These are phyloP conservation scores for Pleurotus eryngii DNA, from an alignment of 768 basidiomycete species.

Conservation along the genomic window DNA sequence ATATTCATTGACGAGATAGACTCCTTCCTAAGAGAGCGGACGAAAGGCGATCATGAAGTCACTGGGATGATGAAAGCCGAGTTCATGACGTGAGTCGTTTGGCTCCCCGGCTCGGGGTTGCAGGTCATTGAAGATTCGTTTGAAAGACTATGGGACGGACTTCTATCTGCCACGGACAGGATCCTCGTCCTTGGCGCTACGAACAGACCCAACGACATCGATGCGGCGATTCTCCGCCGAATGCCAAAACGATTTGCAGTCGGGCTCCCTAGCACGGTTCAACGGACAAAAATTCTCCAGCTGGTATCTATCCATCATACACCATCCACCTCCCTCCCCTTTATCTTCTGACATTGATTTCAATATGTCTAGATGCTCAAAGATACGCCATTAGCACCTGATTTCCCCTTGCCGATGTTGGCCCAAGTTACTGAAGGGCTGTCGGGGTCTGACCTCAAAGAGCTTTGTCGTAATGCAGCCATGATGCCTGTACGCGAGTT, in stretches of 20 bases:
- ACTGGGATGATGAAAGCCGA: conserved; percentile 99
- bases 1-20: conserved; percentile 99
- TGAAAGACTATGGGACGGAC: conserved; percentile 88
- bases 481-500: conserved; percentile 90
- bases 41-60: conserved; percentile 90
- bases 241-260: conserved; percentile 97
- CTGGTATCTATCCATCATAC: conserved; percentile 46
- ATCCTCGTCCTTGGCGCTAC: conserved; percentile 94
- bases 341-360: background rate
- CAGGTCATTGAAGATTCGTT: background rate
- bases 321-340: background rate
- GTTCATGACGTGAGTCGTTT: conserved; percentile 75
- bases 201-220: conserved; percentile 91
- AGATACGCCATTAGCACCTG: conserved; percentile 62
- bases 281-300: conserved; percentile 79
- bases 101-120: background rate
- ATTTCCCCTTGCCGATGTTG: conserved; percentile 59
- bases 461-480: conserved; percentile 89
- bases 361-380: conserved; percentile 69
- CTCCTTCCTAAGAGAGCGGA: conserved; percentile 86
- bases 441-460: conserved; percentile 89
- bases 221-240: conserved; percentile 83
- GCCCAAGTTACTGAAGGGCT: conserved; percentile 69
- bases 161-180: conserved; percentile 74
- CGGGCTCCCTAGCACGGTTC: conserved; percentile 70